Evolutionary conservation across 164 flowering plant genomes (phyloP).

Genomic region (Macadamia integrifolia): DNA sequence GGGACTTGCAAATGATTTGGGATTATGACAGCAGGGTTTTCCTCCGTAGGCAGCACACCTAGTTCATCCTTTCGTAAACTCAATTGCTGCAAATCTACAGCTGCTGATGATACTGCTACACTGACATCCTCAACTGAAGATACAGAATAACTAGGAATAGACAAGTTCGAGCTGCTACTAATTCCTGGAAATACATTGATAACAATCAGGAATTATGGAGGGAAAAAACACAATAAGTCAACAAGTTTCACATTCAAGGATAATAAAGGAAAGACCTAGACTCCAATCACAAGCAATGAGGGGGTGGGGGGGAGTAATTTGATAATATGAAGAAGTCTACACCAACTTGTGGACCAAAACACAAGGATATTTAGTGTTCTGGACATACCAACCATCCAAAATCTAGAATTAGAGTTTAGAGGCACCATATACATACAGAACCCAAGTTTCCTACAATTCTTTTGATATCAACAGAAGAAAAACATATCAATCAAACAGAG

Average conservation of each 20-base stretch:
- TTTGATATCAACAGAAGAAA: too few relatives aligned
- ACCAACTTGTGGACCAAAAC: too few relatives aligned
- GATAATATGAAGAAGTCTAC: not conserved
- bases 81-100: constrained; percentile 59
- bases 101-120: constrained; percentile 47
- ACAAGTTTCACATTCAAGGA: not conserved
- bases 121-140: constrained; percentile 51
- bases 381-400: too few relatives aligned
- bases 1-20: constrained; percentile 91
- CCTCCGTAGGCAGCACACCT: constrained; percentile 37
- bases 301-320: not conserved
- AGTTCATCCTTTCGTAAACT: constrained; percentile 50
- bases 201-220: not conserved
- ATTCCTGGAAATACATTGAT: constrained; percentile 9
- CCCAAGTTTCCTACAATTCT: too few relatives aligned
- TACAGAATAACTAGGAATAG: constrained; percentile 15
- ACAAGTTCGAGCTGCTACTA: constrained; percentile 13
- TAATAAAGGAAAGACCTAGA: not conserved
- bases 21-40: constrained; percentile 68
- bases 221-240: not conserved
- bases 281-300: not conserved
- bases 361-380: too few relatives aligned
- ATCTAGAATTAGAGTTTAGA: too few relatives aligned
- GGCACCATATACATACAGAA: too few relatives aligned
- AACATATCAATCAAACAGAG: too few relatives aligned